phyloP scores from a whole-genome alignment of 768 basidiomycete species.

The Agaricus bisporus region DNA sequence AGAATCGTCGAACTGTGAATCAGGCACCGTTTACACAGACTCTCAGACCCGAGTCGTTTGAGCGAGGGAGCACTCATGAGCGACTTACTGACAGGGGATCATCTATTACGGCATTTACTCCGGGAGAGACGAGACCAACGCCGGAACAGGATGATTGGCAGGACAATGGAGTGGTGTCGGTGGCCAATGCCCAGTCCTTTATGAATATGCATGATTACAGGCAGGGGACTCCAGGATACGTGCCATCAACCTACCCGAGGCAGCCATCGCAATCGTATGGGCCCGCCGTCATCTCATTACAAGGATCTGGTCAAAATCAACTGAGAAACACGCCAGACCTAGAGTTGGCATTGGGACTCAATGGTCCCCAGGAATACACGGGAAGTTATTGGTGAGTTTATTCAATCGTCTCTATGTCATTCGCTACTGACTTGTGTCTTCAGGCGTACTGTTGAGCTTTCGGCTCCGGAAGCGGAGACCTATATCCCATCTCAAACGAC shows the following conservation, averaged over 20 bases:
- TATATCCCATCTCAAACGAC: constrained; percentile 8
- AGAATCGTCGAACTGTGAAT: neutral
- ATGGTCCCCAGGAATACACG: constrained; percentile 6
- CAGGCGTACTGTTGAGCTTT: constrained; percentile 15
- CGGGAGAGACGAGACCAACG: neutral
- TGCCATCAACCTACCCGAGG: neutral
- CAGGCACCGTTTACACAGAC: constrained; percentile 1
- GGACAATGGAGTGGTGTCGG: neutral
- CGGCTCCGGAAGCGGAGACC: constrained; percentile 7
- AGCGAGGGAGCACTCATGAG: neutral
- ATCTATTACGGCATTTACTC: neutral
- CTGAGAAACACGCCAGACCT: constrained; percentile 1
- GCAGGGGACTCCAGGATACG: neutral
- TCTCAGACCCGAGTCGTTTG: constrained; percentile 2
- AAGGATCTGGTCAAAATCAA: neutral
- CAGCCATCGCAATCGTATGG: neutral
- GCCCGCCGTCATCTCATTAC: neutral
- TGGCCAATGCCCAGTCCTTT: neutral
- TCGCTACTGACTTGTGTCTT: neutral
- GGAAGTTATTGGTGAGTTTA: constrained; percentile 13
- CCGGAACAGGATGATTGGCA: neutral
- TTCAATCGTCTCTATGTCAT: neutral
- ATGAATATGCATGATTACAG: neutral
- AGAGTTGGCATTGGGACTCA: constrained; percentile 1
- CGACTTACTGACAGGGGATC: constrained; percentile 3